Evolutionary conservation across 2,329 filamentous ascomycete species (phyloP), one percentile per base, ranked within the genome.

Genomic region (Cytospora chrysosperma): DNA sequence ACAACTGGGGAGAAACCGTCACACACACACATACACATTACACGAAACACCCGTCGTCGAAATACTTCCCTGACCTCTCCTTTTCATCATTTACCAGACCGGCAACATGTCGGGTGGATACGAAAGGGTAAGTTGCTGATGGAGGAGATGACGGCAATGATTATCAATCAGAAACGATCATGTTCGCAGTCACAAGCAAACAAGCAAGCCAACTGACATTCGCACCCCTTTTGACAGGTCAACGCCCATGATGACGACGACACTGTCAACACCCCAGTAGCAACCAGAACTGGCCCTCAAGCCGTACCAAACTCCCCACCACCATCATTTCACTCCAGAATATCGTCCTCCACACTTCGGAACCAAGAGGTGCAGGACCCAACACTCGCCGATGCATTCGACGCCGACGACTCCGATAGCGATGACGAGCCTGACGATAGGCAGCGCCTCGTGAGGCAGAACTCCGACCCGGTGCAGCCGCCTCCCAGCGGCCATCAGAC

Each of bases 301-400:
- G 74, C 75, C 50, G 74, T 82, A 67, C 84, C 85, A 47, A 82
- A 78, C 74, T 89, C 87, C 30, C 86, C 87, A 56, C 87, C 87
- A 43, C 94, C 94, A 2, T 97, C 94, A 1, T 98, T 97, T 77
- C 92, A 88, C 75, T 97, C 93, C 54, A 87, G 91, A 73, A 83
- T 89, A 34, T 92, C 92, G 1, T 93, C 91, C 40, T 84, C 83
- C 34, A 75, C 78, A 78, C 78, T 81, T 81, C 75, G 70, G 56
- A 76, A 75, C 62, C 77, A 75, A 58, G 72, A 71, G 61, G 75
- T 71, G 66, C 75, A 71, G 65, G 88, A 97, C 71, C 83, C 90
- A 66, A 89, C 91, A n/a, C 84, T 99, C 17, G 92, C 91, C 70
- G 94, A 98, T 74, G 93, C 95, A 0, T 99, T 99, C 75, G 94